Percentiles rank a stretch among this genome's conserved stretches.
Evolutionary conservation across 2,329 filamentous ascomycete genomes (phyloP).

Genomic region (Cladophialophora yegresii): DNA sequence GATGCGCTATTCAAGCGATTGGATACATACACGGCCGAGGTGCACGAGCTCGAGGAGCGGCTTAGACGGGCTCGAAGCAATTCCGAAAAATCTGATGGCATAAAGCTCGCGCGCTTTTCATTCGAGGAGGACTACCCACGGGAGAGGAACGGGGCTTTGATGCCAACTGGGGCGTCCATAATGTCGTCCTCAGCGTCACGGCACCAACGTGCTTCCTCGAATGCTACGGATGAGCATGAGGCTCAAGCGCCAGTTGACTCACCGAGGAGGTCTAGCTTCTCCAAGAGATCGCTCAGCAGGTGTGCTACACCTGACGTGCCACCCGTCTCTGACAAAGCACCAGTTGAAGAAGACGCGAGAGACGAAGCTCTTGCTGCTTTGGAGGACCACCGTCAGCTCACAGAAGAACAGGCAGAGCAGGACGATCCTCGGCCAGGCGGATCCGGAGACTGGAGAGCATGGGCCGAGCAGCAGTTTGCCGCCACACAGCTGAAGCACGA

Average conservation of each 20-base stretch:
- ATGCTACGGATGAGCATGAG: background rate
- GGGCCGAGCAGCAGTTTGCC: constrained; percentile 10
- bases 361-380: background rate
- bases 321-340: background rate
- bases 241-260: background rate
- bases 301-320: background rate
- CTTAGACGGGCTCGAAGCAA: constrained; percentile 11
- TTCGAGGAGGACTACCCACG: constrained; percentile 13
- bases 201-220: background rate
- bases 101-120: constrained; percentile 13
- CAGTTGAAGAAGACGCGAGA: background rate
- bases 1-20: constrained; percentile 26
- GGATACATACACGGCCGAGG: constrained; percentile 27
- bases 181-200: background rate
- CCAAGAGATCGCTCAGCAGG: background rate
- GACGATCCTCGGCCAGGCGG: background rate
- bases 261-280: background rate
- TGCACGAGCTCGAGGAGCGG: constrained; percentile 25
- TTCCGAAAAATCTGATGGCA: constrained; percentile 13
- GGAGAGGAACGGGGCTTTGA: background rate
- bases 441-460: constrained; percentile 3
- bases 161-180: background rate
- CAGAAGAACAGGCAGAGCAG: background rate
- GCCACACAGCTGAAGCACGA: background rate
- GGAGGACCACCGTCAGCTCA: background rate